Evolutionary conservation across 2,329 filamentous ascomycete species (phyloP), one percentile per base, ranked within the genome.

Genomic region (Xylariaceae sp.): DNA sequence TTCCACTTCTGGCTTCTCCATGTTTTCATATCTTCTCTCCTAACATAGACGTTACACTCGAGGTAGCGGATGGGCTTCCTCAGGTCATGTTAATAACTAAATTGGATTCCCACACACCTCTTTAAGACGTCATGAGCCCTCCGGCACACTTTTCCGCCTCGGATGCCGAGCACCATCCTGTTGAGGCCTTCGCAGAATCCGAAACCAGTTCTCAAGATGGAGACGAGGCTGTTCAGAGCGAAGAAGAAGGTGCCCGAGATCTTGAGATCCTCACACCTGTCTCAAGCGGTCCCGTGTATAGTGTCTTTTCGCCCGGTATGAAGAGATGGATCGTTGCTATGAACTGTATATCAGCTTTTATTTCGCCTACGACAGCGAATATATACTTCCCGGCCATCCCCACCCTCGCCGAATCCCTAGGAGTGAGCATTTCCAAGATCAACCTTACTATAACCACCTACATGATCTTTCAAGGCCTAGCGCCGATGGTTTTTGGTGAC

Each of bases 391-490:
- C 71, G 5, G 70, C 69, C 4, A 58, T 73, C 16, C 65, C 66
- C 17, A 54, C 65, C 2, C 58, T 74, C 14, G 60, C 71, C 1
- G 44, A 53, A 3, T 66, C 68, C 22, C 53, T 74, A 2, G 62
- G 60, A 4, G 69, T 73, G 3, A 62, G 65, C 2, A 50, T 68
- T 23, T 56, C 56, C 21, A 59, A 72, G 41, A 66, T 77, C 55
- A 77, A 76, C 55, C 55, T 77, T 48, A 75, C 74, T 1, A 45
- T 78, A 25, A 83, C 80, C 3, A 79, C 79, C 1, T 83, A 79
- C 58, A 79, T 82, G 77, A 73, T 85, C 44, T 70, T 84, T 36
- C 82, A 85, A 59, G 82, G 74, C 16, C 62, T 86, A 2, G 72
- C 80, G 0, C 82, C 82, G 0, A 77, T 75, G 5, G 59, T 85